Base-by-base conservation (phyloP, 805 yeast genomes). In the Starmera amethionina region DNA sequence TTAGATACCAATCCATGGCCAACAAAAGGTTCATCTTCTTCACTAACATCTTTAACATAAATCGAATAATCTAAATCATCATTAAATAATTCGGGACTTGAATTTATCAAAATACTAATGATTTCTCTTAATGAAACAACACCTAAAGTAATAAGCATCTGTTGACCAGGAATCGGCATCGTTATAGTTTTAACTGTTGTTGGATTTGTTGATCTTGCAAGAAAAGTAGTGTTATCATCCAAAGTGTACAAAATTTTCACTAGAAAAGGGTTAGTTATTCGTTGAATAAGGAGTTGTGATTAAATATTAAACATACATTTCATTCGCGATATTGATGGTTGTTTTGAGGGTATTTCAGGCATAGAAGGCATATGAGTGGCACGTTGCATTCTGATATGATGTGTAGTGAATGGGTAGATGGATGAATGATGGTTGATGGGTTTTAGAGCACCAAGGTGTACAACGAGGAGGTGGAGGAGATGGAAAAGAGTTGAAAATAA, bases 1-100 rank as follows among this genome's bases (percentile, higher is more conserved):
- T 56, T 59, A 4, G 71, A 64, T 13, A 61, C 60, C 25, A 67
- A 47, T 2, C 74, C 74, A 42, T 60, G 67, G 4, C 72, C 73
- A 51, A 64, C 70, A 56, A 69, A 58, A 51, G 79, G 63, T 64
- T 77, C 65, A 63, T 75, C 62, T 58, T 70, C 64, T 57, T 78
- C 64, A 40, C 75, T 50, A 52, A 75, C 52, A 59, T 78, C 64
- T 56, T 76, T 47, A 39, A 73, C 54, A 42, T 64, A 55, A 46
- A 71, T 45, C 46, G 78, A 60, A 65, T 71, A 58, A 64, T 77
- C 64, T 46, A 59, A 49, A 14, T 70, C 49, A 37, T 49, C 54
- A 4, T 41, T 32, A 37, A 68, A 66, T 39, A 63, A 54, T 43
- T 68, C 74, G 4, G 74, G 74, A 32, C 70, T 64, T 35, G 81